Evolutionary conservation across 2,329 filamentous ascomycete species (phyloP).

Genomic region (Fusarium globosum): DNA sequence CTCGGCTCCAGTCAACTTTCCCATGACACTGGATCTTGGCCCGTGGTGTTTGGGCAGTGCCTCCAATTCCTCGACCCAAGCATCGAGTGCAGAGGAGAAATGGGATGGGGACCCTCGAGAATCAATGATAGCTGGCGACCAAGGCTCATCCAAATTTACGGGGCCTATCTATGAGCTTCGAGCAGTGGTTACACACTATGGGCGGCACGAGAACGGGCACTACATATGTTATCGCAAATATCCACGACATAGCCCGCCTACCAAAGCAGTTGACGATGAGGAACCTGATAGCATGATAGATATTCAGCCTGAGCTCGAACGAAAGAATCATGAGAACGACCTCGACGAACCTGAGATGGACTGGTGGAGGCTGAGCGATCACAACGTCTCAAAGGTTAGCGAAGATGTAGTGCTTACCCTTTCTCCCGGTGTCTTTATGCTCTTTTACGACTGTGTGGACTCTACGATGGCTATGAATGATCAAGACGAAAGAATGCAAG

Average conservation of each 20-base stretch:
- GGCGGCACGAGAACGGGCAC: conserved; percentile 93
- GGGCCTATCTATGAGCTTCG: conserved; percentile 79
- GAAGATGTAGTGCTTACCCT: conserved; percentile 80
- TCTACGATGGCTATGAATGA: conserved; percentile 58
- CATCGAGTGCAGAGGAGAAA: conserved; percentile 61
- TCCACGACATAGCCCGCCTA: conserved; percentile 48
- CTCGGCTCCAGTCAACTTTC: conserved; percentile 80
- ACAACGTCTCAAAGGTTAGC: conserved; percentile 79
- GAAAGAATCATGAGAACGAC: conserved; percentile 19
- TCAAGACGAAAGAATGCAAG: conserved; percentile 41
- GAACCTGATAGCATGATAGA: conserved; percentile 29
- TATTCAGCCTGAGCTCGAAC: neutral
- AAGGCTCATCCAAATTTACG: conserved; percentile 60
- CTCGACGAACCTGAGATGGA: conserved; percentile 56
- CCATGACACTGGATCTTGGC: conserved; percentile 77
- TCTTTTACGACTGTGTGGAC: conserved; percentile 88
- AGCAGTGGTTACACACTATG: conserved; percentile 89
- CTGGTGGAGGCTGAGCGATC: conserved; percentile 95
- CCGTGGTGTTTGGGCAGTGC: conserved; percentile 84
- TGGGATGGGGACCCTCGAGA: conserved; percentile 76
- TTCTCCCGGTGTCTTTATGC: conserved; percentile 87
- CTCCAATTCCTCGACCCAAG: neutral
- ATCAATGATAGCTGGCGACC: conserved; percentile 77
- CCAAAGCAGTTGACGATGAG: conserved; percentile 6
- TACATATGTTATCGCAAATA: conserved; percentile 91